phyloP scores from a whole-genome alignment of 2,329 filamentous ascomycete genomes.

The Monosporascus sp. region DNA sequence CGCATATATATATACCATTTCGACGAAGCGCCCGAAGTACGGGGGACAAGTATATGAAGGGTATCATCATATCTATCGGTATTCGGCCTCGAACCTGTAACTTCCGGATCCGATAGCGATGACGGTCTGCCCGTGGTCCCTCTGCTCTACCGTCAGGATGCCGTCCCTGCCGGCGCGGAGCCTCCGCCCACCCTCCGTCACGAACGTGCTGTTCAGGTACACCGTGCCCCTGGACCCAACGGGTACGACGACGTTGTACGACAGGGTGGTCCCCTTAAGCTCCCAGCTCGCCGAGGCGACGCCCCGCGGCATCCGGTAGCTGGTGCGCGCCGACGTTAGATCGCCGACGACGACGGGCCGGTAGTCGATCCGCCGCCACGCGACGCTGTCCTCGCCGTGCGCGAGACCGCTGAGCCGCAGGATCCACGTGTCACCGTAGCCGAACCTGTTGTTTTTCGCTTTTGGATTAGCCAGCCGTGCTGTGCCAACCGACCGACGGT shows the following conservation, averaged over 20 bases:
- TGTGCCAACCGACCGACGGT: not conserved
- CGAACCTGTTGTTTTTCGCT: not conserved
- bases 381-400: not conserved
- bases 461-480: too few species aligned
- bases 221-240: conserved; percentile 1
- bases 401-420: conserved; percentile 2
- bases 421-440: conserved; percentile 5
- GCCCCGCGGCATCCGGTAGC: conserved; percentile 3
- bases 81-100: conserved; percentile 1
- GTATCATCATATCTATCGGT: too few species aligned
- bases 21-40: too few species aligned
- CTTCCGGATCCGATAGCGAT: conserved; percentile 2
- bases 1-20: too few species aligned
- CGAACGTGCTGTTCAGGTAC: not conserved
- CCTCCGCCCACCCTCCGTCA: conserved; percentile 1
- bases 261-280: not conserved
- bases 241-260: conserved; percentile 3
- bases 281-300: conserved; percentile 3
- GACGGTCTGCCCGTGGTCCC: not conserved
- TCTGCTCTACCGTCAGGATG: not conserved
- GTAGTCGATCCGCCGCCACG: conserved; percentile 5
- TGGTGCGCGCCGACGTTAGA: conserved; percentile 6
- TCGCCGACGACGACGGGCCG: conserved; percentile 3
- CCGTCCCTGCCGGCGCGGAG: not conserved
- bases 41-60: too few species aligned